Base-by-base conservation (phyloP, 129 eudicot genomes). In the Ambrosia artemisiifolia region DNA sequence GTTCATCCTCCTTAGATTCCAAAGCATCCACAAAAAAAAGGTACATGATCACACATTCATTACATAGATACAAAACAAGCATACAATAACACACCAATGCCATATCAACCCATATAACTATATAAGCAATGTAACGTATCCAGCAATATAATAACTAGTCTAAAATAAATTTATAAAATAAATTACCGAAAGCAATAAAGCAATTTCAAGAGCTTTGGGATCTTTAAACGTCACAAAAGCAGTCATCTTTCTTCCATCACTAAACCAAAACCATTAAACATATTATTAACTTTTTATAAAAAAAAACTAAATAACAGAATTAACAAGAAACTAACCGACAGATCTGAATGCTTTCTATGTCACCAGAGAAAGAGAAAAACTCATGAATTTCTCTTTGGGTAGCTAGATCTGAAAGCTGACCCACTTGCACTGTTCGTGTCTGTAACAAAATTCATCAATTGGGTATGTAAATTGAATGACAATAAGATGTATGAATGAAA, bases 181-280 rank as follows among this genome's bases (percentile, higher is more conserved):
- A 64, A 14, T 56, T 88, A 94, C 99, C 93, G 99, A 90, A 46
- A 94, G 74, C 67, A 94, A 71, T 72, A 90, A 79, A n/a, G 99
- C 99, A 49, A 94, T 88, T 83, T 94, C 99, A 73, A 94, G 97
- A 28, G 99, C 99, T 70, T 73, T 86, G 0, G 96, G 80, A 77
- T 94, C 99, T 71, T 82, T 90, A 71, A 94, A 94, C 7, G 99
- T 94, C 30, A 94, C 99, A 72, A 90, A 90, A 5, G 97, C 99
- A 54, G 86, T 82, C 83, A 73, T 90, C n/a, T 83, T 68, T 55
- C 80, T 78, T 17, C 79, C 90, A 46, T 90, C 97, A 60, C 99
- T 92, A 81, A 83, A 85, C 49, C 40, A 63, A 53, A 64, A 20
- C 48, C 7, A 40, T 40, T 10, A 51, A 12, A 64, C 20, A 43